phyloP scores from a whole-genome alignment of 2,329 filamentous ascomycete species.

The Leptographium radiaticola region DNA sequence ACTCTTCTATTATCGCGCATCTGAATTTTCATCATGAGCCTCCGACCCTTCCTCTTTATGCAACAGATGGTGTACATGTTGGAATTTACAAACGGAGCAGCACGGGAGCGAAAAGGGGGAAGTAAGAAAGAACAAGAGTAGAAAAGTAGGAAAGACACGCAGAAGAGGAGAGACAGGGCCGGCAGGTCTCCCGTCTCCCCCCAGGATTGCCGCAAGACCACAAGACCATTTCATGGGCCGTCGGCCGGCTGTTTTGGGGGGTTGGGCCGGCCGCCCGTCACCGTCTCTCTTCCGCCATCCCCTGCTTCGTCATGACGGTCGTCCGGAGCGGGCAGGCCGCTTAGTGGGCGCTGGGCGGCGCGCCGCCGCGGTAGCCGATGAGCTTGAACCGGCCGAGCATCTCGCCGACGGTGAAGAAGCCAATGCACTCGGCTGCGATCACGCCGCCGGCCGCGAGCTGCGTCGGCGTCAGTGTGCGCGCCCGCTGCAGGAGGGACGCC shows the following conservation, averaged over 20 bases:
- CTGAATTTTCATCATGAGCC: neutral
- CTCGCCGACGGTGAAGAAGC: conserved; percentile 96
- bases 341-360: conserved; percentile 43
- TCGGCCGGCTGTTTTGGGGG: too few species aligned
- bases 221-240: too few species aligned
- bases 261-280: neutral
- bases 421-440: conserved; percentile 71
- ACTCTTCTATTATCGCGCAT: neutral
- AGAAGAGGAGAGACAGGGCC: neutral
- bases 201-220: neutral
- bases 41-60: conserved; percentile 4
- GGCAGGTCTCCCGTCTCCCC: neutral
- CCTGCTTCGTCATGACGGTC: neutral
- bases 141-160: neutral
- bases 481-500: conserved; percentile 22
- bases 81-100: conserved; percentile 6
- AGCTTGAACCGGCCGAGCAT: conserved; percentile 94
- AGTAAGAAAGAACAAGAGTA: conserved; percentile 1
- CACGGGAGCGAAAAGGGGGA: neutral
- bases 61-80: conserved; percentile 12
- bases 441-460: conserved; percentile 66
- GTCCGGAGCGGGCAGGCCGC: neutral
- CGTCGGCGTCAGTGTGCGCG: conserved; percentile 57
- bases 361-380: conserved; percentile 74
- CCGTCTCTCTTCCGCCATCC: neutral